Evolutionary conservation across 768 basidiomycete genomes (phyloP), one percentile per base, ranked within the genome.

Genomic region (Boletus edulis): DNA sequence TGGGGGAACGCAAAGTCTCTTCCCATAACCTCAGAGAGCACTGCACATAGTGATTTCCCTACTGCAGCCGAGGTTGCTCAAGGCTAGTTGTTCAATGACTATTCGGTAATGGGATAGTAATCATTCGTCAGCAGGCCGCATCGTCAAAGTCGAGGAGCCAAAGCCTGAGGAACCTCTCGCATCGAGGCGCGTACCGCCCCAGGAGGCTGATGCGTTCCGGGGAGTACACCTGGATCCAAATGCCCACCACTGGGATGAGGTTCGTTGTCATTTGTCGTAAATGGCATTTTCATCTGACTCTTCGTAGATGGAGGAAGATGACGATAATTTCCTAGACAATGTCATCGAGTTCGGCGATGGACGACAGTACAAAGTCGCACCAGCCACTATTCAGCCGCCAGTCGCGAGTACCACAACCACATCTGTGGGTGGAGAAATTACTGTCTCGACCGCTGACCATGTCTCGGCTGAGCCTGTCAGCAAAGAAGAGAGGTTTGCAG

Each of bases 211-310:
- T 69, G 89, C 94, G 1, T 99, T 99, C 73, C 82, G 94, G 38
- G 95, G 95, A 0, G 86, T 93, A 1, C 94, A 98, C 70, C 75
- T 98, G 45, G 87, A 97, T 72, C 91, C 94, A 46, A 95, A 95
- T 63, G 85, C 90, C 4, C 90, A 94, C 67, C 94, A 98, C 67
- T 99, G 97, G 97, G 97, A 98, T 62, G 94, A 97, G 81, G 95
- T 98, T 59, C 57, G 89, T 72, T 39, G 35, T 45, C 56, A 62
- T 57, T 49, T 51, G 10, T 52, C 53, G 35, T 46, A 22, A 27
- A 46, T 32, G 12, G 49, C 34, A 43, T 15, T 41, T 38, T 52
- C 39, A 2, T 40, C 54, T 58, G 46, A 63, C 51, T 32, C 8
- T 51, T 45, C 35, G 27, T 64, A 92, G 89, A 89, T 92, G 81